Conservation (phyloP, 192 early-diverging fungal genomes). For the Cladochytrium replicatum region DNA sequence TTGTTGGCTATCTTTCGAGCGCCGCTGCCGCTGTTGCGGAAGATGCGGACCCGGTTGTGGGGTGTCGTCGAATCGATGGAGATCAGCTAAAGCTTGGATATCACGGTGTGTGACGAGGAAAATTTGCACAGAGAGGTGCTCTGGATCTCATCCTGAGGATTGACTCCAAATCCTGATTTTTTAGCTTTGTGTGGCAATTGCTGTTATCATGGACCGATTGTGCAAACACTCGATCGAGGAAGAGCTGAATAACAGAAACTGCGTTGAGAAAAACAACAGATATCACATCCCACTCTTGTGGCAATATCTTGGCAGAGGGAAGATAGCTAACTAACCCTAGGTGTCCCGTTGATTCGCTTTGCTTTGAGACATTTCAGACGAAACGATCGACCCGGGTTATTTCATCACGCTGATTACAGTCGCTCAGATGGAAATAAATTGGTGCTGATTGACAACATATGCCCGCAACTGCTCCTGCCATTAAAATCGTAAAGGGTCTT, state of each 20-base stretch:
- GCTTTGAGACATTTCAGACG: too few relatives aligned
- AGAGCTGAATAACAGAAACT: conserved; percentile 79
- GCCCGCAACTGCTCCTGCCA: conserved; percentile 85
- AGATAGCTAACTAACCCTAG: too few relatives aligned
- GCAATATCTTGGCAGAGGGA: too few relatives aligned
- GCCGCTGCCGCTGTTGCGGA: too few relatives aligned
- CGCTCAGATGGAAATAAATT: conserved; percentile 92
- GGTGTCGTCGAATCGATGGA: conserved; percentile 69
- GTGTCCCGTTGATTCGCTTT: too few relatives aligned
- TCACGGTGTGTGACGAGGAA: conserved; percentile 66
- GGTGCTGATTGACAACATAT: conserved; percentile 94
- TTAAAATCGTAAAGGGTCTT: conserved; percentile 87
- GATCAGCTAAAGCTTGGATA: conserved; percentile 57
- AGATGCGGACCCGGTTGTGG: conserved; percentile 30
- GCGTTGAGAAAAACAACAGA: conserved; percentile 89
- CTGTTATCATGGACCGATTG: conserved; percentile 71
- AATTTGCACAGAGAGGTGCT: conserved; percentile 70
- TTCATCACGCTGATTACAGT: too few relatives aligned
- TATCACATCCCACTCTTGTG: conserved; percentile 83
- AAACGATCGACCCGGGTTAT: too few relatives aligned
- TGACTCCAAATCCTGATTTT: conserved; percentile 76
- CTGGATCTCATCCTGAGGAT: conserved; percentile 68
- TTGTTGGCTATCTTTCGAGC: too few relatives aligned
- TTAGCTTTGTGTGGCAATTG: too few relatives aligned
- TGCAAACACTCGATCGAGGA: conserved; percentile 90